A percentile compares a stretch with the other conserved stretches of the same genome.
Evolutionary conservation across 257 asterid genomes (phyloP).

Genomic region (Vinca minor): DNA sequence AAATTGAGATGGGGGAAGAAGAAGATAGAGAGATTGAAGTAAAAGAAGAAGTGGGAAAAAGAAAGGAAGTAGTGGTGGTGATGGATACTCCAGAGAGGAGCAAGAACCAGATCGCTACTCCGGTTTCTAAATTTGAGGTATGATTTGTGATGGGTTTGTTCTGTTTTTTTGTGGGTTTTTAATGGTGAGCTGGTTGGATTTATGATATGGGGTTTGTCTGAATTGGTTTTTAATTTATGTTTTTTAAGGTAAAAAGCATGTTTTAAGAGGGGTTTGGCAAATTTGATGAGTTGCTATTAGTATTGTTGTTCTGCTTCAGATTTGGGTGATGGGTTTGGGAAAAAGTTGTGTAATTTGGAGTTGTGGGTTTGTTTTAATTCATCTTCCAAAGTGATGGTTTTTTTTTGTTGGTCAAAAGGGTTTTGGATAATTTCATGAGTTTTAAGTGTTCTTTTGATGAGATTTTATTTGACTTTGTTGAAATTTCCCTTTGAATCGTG

Average conservation of each 20-base stretch:
- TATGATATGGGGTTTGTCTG: not conserved
- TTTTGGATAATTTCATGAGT: conserved; percentile 1
- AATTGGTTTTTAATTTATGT: conserved; percentile 4
- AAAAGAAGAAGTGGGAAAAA: conserved; percentile 35
- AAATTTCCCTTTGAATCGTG: not conserved
- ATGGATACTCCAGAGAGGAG: conserved; percentile 90
- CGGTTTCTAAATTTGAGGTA: conserved; percentile 72
- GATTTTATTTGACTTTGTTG: not conserved
- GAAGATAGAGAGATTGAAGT: conserved; percentile 1
- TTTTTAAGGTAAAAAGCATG: no score
- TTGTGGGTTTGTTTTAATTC: no score
- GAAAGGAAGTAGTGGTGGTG: conserved; percentile 38
- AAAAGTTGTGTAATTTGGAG: not conserved
- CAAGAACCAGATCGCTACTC: conserved; percentile 64
- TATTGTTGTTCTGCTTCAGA: no score
- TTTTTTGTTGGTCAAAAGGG: conserved; percentile 5
- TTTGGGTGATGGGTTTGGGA: not conserved
- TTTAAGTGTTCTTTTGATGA: not conserved
- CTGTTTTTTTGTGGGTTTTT: no score
- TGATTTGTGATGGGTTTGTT: conserved; percentile 13
- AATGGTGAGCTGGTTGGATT: conserved; percentile 12
- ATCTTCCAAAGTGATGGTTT: no score
- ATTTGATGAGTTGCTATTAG: conserved; percentile 11
- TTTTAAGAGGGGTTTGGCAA: conserved; percentile 23
- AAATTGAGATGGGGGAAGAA: conserved; percentile 15